These are phyloP conservation scores for Tricholoma matsutake DNA, from an alignment of 768 basidiomycete genomes.

Conservation along the genomic window DNA sequence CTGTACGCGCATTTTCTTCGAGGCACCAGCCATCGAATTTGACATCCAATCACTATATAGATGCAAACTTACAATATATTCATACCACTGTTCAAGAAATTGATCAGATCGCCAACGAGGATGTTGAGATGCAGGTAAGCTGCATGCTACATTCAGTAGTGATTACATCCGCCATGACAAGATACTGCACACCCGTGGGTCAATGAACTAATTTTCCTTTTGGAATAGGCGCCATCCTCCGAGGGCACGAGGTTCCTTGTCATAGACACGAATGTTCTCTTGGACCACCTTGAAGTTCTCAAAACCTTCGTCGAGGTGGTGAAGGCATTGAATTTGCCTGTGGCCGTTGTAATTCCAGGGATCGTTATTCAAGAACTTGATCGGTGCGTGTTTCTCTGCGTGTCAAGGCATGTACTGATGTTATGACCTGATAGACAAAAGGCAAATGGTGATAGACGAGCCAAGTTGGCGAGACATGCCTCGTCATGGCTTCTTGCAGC, in stretches of 20 bases:
- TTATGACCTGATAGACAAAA: slow-evolving; percentile 39
- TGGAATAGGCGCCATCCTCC: slow-evolving; percentile 37
- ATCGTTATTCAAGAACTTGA: slow-evolving; percentile 79
- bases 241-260: slow-evolving; percentile 51
- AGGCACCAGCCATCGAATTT: not conserved
- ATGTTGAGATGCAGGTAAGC: slow-evolving; percentile 73
- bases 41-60: not conserved
- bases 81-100: slow-evolving; percentile 48
- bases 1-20: slow-evolving; percentile 8
- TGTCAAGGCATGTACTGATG: not conserved
- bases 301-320: slow-evolving; percentile 63
- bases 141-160: not conserved
- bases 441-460: slow-evolving; percentile 37
- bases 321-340: slow-evolving; percentile 45
- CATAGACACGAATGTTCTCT: slow-evolving; percentile 76
- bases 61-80: slow-evolving; percentile 16
- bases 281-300: slow-evolving; percentile 63
- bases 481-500: slow-evolving; percentile 66
- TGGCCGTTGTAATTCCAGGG: slow-evolving; percentile 67
- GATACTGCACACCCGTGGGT: not conserved
- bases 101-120: slow-evolving; percentile 55
- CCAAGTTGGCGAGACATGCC: slow-evolving; percentile 67
- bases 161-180: slow-evolving; percentile 3
- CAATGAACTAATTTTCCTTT: not conserved
- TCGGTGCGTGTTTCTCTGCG: slow-evolving; percentile 36